Base-by-base conservation (phyloP, 2,329 filamentous ascomycete species). In the Sclerotinia minor region DNA sequence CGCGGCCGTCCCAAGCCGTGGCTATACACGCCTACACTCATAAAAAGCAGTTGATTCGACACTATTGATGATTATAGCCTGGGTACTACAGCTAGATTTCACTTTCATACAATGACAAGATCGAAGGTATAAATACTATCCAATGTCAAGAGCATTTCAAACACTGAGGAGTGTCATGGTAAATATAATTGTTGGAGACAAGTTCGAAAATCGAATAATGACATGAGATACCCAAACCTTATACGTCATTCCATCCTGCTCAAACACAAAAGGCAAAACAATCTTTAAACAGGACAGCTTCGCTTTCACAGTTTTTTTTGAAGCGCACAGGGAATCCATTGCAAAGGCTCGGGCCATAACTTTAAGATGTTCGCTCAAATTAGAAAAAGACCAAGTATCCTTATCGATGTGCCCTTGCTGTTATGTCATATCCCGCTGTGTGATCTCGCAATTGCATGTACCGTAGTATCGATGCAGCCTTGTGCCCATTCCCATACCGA, bases 321-420 rank as follows among this genome's bases (percentile, higher is more conserved):
- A 50, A 38, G 9, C 11, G 15, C 13, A 38, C 19, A 24, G 15
- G 21, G 45, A 21, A 24, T 38, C 11, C 13, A 17, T 47, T 50
- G 13, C n/a, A 21, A 41, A n/a, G 6, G 38, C n/a, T 8, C 13
- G n/a, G 17, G n/a, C 21, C n/a, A 50, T 38, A 50, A 19, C 29
- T 26, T 50, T 38, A 38, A 52, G 6, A 15, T 21, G 15, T 50
- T 58, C 32, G 59, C 59, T 50, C 41, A 21, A 26, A 63, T 50
- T 63, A 63, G 45, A 63, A 63, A 38, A 63, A 47, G 35, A 58
- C 35, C 9, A 38, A 41, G n/a, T 50, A 45, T 13, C 47, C 58
- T 44, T 63, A 50, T 47, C 45, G 15, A 63, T 41, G 17, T 50
- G 32, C 7, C n/a, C n/a, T 29, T 50, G n/a, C 29, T 50, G 21